phyloP scores from a whole-genome alignment of 768 basidiomycete genomes.

The Phlebiopsis flavidoalba region DNA sequence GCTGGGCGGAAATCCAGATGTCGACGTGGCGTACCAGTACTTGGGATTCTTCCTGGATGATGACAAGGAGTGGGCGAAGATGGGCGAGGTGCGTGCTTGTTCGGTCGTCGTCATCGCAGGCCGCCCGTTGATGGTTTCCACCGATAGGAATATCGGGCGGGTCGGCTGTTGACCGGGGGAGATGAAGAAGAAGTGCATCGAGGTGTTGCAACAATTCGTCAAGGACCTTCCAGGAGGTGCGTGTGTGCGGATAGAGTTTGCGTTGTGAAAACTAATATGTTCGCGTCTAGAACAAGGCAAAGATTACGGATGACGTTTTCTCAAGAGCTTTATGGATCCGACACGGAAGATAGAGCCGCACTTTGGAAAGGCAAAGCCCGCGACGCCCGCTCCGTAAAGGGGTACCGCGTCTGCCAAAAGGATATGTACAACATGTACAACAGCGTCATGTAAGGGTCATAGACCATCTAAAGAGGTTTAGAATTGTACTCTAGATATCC shows the following conservation, averaged over 20 bases:
- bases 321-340: conserved; percentile 77
- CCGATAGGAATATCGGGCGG: conserved; percentile 84
- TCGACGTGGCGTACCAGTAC: conserved; percentile 96
- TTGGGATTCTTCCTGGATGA: conserved; percentile 93
- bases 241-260: conserved; percentile 10
- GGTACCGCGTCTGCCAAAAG: neutral
- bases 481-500: neutral
- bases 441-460: neutral
- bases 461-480: neutral
- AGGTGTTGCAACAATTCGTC: conserved; percentile 76
- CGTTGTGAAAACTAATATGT: conserved; percentile 7
- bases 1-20: conserved; percentile 88
- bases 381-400: neutral
- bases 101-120: neutral
- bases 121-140: conserved; percentile 4
- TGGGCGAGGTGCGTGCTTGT: conserved; percentile 60
- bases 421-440: neutral
- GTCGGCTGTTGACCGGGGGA: conserved; percentile 84
- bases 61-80: conserved; percentile 74
- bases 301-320: conserved; percentile 73
- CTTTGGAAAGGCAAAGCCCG: conserved; percentile 30
- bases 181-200: conserved; percentile 86
- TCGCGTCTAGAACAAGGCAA: conserved; percentile 60
- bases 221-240: conserved; percentile 79
- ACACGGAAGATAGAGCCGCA: conserved; percentile 68